phyloP scores from a whole-genome alignment of 2,329 filamentous ascomycete genomes.

The Paraconiothyrium sp. region DNA sequence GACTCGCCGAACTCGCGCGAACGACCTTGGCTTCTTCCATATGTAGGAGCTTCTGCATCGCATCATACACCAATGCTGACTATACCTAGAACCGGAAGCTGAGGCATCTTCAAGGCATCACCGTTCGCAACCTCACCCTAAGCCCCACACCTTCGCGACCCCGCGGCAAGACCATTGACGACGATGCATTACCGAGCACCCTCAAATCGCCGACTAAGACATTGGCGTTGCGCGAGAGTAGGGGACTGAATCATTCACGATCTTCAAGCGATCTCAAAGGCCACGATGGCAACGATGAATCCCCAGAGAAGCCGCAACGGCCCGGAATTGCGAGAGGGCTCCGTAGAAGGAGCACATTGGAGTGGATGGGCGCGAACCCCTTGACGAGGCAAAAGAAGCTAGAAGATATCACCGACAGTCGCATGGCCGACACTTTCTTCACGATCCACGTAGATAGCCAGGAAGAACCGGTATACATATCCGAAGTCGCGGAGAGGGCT shows the following conservation, averaged over 20 bases:
- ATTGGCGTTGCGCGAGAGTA: conserved; percentile 60
- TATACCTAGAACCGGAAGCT: conserved; percentile 80
- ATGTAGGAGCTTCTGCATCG: conserved; percentile 30
- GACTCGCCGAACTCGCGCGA: conserved; percentile 37
- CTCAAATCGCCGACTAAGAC: conserved; percentile 74
- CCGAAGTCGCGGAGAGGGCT: conserved; percentile 79
- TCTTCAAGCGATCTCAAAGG: conserved; percentile 65
- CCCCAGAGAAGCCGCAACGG: conserved; percentile 35
- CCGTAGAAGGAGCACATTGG: conserved; percentile 68
- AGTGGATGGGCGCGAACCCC: conserved; percentile 69
- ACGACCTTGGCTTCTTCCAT: conserved; percentile 51
- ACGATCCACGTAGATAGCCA: conserved; percentile 76
- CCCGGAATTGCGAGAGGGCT: conserved; percentile 50
- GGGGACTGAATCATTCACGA: conserved; percentile 64
- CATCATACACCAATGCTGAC: background rate
- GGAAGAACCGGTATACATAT: conserved; percentile 83
- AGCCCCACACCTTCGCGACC: conserved; percentile 59
- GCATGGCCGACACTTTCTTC: conserved; percentile 89
- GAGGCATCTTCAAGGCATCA: conserved; percentile 86
- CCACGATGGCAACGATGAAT: conserved; percentile 1
- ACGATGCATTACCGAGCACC: conserved; percentile 74
- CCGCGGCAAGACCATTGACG: conserved; percentile 74
- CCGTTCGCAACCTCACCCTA: conserved; percentile 86
- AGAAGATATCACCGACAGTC: conserved; percentile 74
- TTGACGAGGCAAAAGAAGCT: conserved; percentile 75